Evolutionary conservation across 305 asterid genomes (phyloP).

Genomic region (Fraxinus ornus): DNA sequence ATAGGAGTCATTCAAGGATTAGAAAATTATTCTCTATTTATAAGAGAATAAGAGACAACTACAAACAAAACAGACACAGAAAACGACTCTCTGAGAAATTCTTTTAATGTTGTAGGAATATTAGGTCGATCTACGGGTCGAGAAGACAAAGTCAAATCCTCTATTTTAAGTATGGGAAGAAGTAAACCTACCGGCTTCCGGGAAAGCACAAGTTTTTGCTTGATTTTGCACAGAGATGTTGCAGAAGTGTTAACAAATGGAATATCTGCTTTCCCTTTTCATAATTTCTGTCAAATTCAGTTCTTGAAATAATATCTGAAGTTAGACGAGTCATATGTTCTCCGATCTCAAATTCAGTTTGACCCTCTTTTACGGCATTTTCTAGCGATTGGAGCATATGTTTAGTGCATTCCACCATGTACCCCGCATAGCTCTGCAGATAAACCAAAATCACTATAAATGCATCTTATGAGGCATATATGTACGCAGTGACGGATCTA

Average conservation of each 20-base stretch:
- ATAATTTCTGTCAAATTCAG: slow-evolving; percentile 67
- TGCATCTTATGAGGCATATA: background rate
- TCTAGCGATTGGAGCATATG: slow-evolving; percentile 50
- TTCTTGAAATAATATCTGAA: slow-evolving; percentile 81
- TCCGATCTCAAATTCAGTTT: slow-evolving; percentile 69
- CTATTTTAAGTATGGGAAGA: background rate
- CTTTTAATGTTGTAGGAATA: background rate
- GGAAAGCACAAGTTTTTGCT: slow-evolving; percentile 72
- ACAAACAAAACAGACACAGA: background rate
- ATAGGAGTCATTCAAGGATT: background rate
- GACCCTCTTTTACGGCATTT: slow-evolving; percentile 36
- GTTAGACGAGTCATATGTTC: slow-evolving; percentile 72
- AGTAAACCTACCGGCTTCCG: slow-evolving; percentile 64
- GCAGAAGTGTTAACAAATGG: slow-evolving; percentile 52
- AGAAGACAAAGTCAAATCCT: background rate
- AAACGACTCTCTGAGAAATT: background rate
- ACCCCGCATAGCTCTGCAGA: slow-evolving; percentile 63
- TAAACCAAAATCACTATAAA: background rate
- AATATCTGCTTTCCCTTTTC: slow-evolving; percentile 82
- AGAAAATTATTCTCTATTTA: background rate
- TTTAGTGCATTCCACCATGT: slow-evolving; percentile 76
- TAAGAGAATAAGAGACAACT: background rate
- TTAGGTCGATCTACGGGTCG: background rate
- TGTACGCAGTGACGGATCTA: background rate
- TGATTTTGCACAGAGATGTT: slow-evolving; percentile 61